A percentile compares a stretch with the other conserved stretches of the same genome.
Conservation (phyloP, 192 early-diverging fungal species). For the Linnemannia elongata region DNA sequence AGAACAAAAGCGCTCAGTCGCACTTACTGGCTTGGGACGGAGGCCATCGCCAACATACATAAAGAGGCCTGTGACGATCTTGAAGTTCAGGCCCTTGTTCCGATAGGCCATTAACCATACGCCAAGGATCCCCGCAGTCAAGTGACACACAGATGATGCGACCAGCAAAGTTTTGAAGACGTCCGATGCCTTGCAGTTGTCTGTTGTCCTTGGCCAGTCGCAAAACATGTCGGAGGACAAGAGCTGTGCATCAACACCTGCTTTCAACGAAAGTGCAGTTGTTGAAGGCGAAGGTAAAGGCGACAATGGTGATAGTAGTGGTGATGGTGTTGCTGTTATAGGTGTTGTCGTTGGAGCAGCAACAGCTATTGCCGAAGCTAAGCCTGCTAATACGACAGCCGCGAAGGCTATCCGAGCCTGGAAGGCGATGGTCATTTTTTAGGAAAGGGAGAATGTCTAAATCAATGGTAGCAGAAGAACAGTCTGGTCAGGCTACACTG, state of each 20-base stretch:
- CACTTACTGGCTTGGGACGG: constrained; percentile 48
- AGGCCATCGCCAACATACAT: constrained; percentile 34
- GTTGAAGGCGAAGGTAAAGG: background rate
- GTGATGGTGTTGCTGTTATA: background rate
- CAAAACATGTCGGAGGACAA: background rate
- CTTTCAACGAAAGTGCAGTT: background rate
- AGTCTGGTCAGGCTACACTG: background rate
- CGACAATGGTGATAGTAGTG: too few relatives aligned
- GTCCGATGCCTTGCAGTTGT: constrained; percentile 28
- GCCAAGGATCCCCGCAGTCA: constrained; percentile 11
- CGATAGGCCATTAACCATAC: constrained; percentile 38
- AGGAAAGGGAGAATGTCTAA: background rate
- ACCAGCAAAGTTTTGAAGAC: constrained; percentile 17
- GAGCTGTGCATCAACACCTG: background rate
- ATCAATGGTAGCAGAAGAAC: background rate
- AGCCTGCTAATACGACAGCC: background rate
- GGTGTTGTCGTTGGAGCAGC: background rate
- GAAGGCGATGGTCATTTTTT: background rate
- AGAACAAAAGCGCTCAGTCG: background rate
- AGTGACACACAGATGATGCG: constrained; percentile 16
- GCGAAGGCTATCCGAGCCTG: background rate
- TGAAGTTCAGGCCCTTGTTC: constrained; percentile 34
- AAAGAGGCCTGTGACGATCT: constrained; percentile 36
- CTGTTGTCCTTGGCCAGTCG: constrained; percentile 31
- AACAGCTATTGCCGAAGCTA: background rate